Percentiles rank a stretch among this genome's conserved stretches.
phyloP scores from a whole-genome alignment of 2,329 filamentous ascomycete species.

The Aphanocladium album region DNA sequence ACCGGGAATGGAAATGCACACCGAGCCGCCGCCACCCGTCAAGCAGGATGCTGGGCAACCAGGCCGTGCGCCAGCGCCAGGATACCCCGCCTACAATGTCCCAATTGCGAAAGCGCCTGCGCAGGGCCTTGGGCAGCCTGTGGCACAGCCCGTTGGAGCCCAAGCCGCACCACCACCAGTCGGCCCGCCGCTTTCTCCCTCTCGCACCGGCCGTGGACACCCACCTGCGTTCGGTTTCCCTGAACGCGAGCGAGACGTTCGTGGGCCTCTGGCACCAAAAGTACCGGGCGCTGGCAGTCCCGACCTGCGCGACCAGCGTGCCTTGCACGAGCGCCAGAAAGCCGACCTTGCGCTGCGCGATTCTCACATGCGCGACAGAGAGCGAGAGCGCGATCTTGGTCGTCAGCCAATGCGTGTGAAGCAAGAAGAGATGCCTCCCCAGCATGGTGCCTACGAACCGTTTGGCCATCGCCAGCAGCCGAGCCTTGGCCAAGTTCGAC shows the following conservation, averaged over 20 bases:
- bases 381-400: conserved; percentile 20
- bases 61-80: conserved; percentile 31
- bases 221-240: conserved; percentile 38
- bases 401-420: conserved; percentile 35
- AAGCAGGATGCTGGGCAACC: conserved; percentile 40
- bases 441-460: conserved; percentile 38
- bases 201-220: conserved; percentile 40
- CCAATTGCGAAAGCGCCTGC: conserved; percentile 41
- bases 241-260: conserved; percentile 36
- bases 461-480: conserved; percentile 37
- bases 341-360: conserved; percentile 27
- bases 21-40: conserved; percentile 34
- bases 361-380: conserved; percentile 21
- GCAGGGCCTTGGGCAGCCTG: conserved; percentile 24
- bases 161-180: conserved; percentile 26
- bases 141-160: conserved; percentile 5
- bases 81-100: conserved; percentile 39
- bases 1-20: conserved; percentile 37
- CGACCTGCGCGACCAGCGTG: conserved; percentile 31
- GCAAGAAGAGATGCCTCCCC: conserved; percentile 43
- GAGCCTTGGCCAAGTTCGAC: conserved; percentile 34
- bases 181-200: conserved; percentile 44
- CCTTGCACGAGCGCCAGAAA: conserved; percentile 29
- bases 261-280: conserved; percentile 38
- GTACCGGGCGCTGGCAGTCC: conserved; percentile 25